phyloP scores from a whole-genome alignment of 176 grass and related monocot species.

The Ensete ventricosum region DNA sequence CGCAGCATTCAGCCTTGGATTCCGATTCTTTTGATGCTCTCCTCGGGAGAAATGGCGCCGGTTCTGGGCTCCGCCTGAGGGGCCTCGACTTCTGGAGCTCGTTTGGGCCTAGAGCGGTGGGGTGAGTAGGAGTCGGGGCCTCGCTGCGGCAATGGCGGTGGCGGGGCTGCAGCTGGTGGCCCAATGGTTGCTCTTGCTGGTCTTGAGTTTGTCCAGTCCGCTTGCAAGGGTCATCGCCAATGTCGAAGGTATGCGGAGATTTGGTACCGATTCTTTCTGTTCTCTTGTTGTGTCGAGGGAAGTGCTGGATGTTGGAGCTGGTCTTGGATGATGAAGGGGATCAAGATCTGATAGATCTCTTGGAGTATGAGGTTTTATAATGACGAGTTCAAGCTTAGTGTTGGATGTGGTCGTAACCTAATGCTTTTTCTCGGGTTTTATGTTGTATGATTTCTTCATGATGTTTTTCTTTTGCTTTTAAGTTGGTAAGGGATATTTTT shows the following conservation, averaged over 20 bases:
- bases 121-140: neutral
- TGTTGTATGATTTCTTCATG: too few species aligned
- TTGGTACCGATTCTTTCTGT: neutral
- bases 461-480: too few species aligned
- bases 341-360: neutral
- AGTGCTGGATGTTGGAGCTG: neutral
- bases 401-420: too few species aligned
- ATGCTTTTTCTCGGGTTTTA: too few species aligned
- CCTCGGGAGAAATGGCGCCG: neutral
- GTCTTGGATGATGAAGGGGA: neutral
- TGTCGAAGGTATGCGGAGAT: neutral
- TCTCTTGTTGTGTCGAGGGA: neutral
- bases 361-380: too few species aligned
- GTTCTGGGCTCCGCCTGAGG: neutral
- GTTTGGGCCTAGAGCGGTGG: neutral
- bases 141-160: neutral
- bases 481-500: neutral
- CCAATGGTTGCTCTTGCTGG: neutral
- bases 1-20: neutral
- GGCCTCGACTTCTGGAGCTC: neutral
- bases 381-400: too few species aligned
- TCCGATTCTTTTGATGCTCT: neutral
- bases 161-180: neutral
- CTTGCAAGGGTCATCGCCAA: neutral
- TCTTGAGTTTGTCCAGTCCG: neutral